A percentile compares a stretch with the other conserved stretches of the same genome.
Evolutionary conservation across 495 filamentous ascomycete species (phyloP).

Genomic region (Podospora anserina): DNA sequence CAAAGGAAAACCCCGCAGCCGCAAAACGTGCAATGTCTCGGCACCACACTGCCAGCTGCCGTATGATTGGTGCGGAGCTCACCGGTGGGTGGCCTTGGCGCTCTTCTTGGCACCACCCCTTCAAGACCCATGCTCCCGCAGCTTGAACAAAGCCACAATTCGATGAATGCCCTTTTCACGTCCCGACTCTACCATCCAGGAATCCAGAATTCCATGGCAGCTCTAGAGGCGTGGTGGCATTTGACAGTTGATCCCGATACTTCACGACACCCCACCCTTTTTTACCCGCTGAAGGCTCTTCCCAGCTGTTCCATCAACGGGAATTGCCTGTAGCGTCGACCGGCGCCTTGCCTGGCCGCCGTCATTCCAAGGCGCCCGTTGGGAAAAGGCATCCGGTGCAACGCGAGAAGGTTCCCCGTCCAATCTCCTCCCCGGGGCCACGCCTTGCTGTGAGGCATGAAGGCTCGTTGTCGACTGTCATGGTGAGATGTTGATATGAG

Average conservation of each 20-base stretch:
- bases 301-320: neutral
- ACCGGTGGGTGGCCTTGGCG: neutral
- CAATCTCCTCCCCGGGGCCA: neutral
- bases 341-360: neutral
- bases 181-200: neutral
- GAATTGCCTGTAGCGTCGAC: neutral
- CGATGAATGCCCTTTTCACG: neutral
- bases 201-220: constrained; percentile 12
- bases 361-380: neutral
- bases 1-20: neutral
- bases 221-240: neutral
- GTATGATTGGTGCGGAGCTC: neutral
- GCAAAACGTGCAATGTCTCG: neutral
- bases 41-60: neutral
- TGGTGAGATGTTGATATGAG: neutral
- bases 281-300: neutral
- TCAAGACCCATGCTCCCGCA: neutral
- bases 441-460: neutral
- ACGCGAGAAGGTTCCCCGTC: neutral
- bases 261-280: neutral
- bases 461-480: neutral
- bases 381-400: neutral
- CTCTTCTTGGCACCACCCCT: neutral
- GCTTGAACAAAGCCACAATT: constrained; percentile 4
- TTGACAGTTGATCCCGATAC: neutral